Evolutionary conservation across 768 basidiomycete genomes (phyloP).

Genomic region (Pleurotus citrinopileatus): DNA sequence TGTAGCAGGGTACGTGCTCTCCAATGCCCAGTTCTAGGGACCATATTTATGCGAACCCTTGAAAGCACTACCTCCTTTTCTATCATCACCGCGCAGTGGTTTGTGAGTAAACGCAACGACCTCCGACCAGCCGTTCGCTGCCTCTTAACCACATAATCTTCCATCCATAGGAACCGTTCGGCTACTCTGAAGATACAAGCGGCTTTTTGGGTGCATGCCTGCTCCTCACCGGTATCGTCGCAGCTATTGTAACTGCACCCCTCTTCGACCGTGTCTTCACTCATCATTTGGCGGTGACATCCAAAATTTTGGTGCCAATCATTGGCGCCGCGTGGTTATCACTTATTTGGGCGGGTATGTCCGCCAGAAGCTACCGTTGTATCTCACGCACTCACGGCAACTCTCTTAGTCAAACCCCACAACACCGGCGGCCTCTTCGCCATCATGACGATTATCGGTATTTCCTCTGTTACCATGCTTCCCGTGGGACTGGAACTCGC

Average conservation of each 20-base stretch:
- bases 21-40: not conserved
- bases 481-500: conserved; percentile 77
- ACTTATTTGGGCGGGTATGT: conserved; percentile 77
- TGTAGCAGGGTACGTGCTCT: conserved; percentile 52
- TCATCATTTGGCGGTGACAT: conserved; percentile 57
- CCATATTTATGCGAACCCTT: not conserved
- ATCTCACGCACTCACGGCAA: not conserved
- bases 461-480: conserved; percentile 63
- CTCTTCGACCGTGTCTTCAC: conserved; percentile 84
- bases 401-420: conserved; percentile 53
- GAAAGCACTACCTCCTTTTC: conserved; percentile 60
- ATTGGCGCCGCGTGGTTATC: conserved; percentile 65
- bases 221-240: conserved; percentile 67
- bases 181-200: conserved; percentile 63
- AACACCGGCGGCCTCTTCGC: conserved; percentile 60
- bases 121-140: not conserved
- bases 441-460: conserved; percentile 68
- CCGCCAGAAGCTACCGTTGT: not conserved
- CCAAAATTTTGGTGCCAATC: conserved; percentile 60
- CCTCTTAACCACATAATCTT: too few species aligned
- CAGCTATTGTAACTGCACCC: conserved; percentile 67
- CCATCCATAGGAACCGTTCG: conserved; percentile 59
- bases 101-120: conserved; percentile 45
- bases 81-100: conserved; percentile 62
- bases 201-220: conserved; percentile 70